Conservation (phyloP, 441 rosid species). For the Breynia disticha region DNA sequence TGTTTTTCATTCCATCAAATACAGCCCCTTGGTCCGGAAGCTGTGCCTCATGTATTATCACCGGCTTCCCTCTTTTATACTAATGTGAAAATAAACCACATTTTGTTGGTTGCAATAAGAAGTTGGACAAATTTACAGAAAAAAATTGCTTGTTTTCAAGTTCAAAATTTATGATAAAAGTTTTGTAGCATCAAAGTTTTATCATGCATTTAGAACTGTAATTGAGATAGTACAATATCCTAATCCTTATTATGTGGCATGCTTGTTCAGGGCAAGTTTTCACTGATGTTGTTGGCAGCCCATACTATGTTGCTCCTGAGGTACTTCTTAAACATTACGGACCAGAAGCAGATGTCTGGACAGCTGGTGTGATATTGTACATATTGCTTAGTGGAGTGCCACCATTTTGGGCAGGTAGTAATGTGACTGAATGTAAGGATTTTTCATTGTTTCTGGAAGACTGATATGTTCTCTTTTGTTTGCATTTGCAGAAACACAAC, state of each 20-base stretch:
- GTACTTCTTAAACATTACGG: constrained; percentile 85
- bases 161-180: too few relatives aligned
- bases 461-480: constrained; percentile 18
- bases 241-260: constrained; percentile 3
- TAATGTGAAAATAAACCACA: too few relatives aligned
- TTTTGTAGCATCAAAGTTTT: too few relatives aligned
- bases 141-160: too few relatives aligned
- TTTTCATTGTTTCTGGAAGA: background rate
- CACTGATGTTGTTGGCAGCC: constrained; percentile 94
- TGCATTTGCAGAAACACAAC: constrained; percentile 71
- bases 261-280: constrained; percentile 56
- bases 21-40: too few relatives aligned
- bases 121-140: too few relatives aligned
- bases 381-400: constrained; percentile 94
- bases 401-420: constrained; percentile 93
- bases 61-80: too few relatives aligned
- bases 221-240: background rate
- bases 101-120: too few relatives aligned
- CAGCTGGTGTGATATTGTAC: constrained; percentile 91
- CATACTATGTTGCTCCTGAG: constrained; percentile 96
- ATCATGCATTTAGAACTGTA: too few relatives aligned
- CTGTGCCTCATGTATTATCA: too few relatives aligned
- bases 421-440: background rate
- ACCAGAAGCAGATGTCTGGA: constrained; percentile 97
- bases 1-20: too few relatives aligned